Evolutionary conservation across 2,329 filamentous ascomycete species (phyloP).

Genomic region (Cytospora piceae): DNA sequence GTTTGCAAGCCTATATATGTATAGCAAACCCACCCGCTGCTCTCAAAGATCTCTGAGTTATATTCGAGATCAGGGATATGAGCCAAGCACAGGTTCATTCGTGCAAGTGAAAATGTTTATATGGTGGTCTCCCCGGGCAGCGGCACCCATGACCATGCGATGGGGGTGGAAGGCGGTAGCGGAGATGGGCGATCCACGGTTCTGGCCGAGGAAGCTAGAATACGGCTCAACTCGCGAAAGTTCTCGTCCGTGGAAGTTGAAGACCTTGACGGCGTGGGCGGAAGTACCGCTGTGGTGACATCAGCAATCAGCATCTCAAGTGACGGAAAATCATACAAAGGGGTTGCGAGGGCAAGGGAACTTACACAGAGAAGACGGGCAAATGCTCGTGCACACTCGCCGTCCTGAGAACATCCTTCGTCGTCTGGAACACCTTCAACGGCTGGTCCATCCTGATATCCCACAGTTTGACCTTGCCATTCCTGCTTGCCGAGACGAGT

Average conservation of each 20-base stretch:
- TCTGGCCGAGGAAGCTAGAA: constrained; percentile 83
- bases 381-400: constrained; percentile 94
- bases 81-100: constrained; percentile 42
- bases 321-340: not conserved
- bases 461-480: constrained; percentile 94
- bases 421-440: constrained; percentile 73
- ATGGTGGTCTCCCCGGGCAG: constrained; percentile 84
- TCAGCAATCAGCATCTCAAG: constrained; percentile 37
- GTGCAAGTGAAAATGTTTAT: constrained; percentile 85
- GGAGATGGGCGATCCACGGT: constrained; percentile 79
- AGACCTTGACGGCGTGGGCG: constrained; percentile 85
- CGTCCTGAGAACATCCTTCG: constrained; percentile 77
- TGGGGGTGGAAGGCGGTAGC: constrained; percentile 95
- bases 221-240: constrained; percentile 89
- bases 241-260: constrained; percentile 81
- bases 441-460: constrained; percentile 87
- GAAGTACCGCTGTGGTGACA: constrained; percentile 75
- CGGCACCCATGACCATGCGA: constrained; percentile 85
- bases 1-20: constrained; percentile 11
- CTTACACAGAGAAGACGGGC: constrained; percentile 91
- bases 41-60: not conserved
- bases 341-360: constrained; percentile 35
- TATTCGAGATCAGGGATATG: constrained; percentile 14
- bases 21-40: not conserved
- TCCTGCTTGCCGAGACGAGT: constrained; percentile 84